Percentiles rank a stretch among this genome's conserved stretches.
These are phyloP conservation scores for Letharia lupina DNA, from an alignment of 495 filamentous ascomycete species.

Conservation along the genomic window DNA sequence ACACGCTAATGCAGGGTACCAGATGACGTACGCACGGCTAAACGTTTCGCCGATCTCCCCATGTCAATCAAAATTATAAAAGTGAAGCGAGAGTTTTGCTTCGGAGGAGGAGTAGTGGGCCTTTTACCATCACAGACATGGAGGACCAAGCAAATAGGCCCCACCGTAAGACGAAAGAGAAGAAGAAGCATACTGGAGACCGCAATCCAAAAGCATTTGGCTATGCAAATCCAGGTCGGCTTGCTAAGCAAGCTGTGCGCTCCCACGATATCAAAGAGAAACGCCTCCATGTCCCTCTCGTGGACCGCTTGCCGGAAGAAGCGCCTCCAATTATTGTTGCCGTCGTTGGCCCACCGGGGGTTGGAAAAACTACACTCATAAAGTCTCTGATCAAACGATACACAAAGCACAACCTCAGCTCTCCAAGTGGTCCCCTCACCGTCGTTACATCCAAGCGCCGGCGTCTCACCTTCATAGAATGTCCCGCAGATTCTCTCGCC, in stretches of 20 bases:
- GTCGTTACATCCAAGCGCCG: conserved; percentile 90
- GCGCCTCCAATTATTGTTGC: conserved; percentile 87
- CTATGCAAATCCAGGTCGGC: conserved; percentile 74
- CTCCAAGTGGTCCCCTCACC: conserved; percentile 85
- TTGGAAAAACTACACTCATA: conserved; percentile 69
- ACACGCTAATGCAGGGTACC: conserved; percentile 6
- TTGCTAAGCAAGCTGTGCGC: conserved; percentile 74
- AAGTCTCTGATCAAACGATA: conserved; percentile 93
- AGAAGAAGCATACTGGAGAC: conserved; percentile 72
- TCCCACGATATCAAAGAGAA: conserved; percentile 97
- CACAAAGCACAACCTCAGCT: conserved; percentile 85
- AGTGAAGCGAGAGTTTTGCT: not conserved
- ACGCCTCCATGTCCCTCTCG: conserved; percentile 85
- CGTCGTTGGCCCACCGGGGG: conserved; percentile 88
- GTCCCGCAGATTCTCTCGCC: conserved; percentile 82
- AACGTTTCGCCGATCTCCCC: not conserved
- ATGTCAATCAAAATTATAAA: not conserved
- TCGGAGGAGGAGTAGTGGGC: not conserved
- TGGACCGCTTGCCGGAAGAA: conserved; percentile 91
- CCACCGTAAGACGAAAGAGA: conserved; percentile 82
- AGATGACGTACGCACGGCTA: not conserved
- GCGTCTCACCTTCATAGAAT: conserved; percentile 91
- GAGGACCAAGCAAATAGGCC: conserved; percentile 78
- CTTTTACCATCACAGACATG: conserved; percentile 40
- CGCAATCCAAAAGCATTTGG: conserved; percentile 89